Base-by-base conservation (phyloP, 176 grass and related monocot species). In the Calamus simplicifolius region DNA sequence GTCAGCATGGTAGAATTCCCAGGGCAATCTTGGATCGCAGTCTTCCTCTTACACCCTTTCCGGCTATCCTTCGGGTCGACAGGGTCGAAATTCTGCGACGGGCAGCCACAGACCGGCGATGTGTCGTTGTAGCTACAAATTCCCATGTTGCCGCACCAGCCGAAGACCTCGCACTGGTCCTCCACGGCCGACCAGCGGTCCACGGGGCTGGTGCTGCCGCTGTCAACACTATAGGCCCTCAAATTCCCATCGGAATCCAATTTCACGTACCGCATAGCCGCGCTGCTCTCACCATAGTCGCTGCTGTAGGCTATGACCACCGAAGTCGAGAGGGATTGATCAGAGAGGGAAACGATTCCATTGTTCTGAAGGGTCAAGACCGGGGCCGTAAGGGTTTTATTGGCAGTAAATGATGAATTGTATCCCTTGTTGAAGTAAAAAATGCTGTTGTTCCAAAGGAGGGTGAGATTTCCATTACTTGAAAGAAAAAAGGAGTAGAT, bases 101-200 rank as follows among this genome's bases (percentile, higher is more conserved):
- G 87, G 66, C 93, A 98, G 0, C 71, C 72, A 63, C 93, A 98
- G 55, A 74, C 58, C 14, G 93, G 93, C 43, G 84, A 62, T 3
- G 87, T 83, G 26, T 81, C 73, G 61, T 98, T 98, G 78, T 92
- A 98, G 18, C 70, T 66, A 75, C 93, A 98, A 19, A 98, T 65
- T 54, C 93, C 93, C 69, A 82, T 88, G 70, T 89, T 83, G 30
- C 93, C 93, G 71, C 93, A 98, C 69, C 77, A 98, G 29, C 87
- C 93, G 71, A 98, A 98, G n/a, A 98, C 87, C 64, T 85, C 51
- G 69, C 93, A 98, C 66, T 98, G 93, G 84, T 98, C 84, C 10
- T 81, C 77, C 48, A 98, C 83, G 2, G 93, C 93, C 0, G 87
- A 98, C 93, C 93, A 98, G 63, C 85, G 73, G 26, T 74, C 78